phyloP scores from a whole-genome alignment of 2,329 filamentous ascomycete genomes.

The Trichoderma harzianum region DNA sequence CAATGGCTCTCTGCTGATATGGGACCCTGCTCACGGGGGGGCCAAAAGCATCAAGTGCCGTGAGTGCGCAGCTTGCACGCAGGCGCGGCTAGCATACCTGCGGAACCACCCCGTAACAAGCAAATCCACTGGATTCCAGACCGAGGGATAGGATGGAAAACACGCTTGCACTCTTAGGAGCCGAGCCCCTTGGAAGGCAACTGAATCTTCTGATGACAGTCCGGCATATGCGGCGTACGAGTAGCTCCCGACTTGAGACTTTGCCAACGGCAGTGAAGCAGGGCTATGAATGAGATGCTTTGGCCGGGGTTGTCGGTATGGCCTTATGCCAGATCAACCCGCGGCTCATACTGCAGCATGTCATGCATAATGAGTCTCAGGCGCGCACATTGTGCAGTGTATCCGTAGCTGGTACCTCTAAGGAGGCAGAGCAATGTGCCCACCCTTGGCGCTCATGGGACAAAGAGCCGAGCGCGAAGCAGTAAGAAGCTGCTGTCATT shows the following conservation, averaged over 20 bases:
- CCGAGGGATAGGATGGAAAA: neutral
- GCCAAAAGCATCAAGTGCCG: neutral
- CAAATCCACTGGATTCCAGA: neutral
- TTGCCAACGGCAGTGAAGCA: neutral
- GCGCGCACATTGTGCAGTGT: conserved; percentile 7
- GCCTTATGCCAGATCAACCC: conserved; percentile 19
- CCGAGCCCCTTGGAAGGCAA: neutral
- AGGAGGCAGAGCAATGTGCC: neutral
- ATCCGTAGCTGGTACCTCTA: neutral
- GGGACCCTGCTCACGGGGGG: neutral
- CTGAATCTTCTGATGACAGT: neutral
- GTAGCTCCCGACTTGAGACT: neutral
- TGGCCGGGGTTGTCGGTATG: neutral
- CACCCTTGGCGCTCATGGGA: neutral
- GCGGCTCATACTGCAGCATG: conserved; percentile 16
- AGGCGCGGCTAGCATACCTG: neutral
- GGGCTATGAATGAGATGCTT: neutral
- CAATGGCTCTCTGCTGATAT: neutral
- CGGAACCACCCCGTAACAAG: neutral
- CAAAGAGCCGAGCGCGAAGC: neutral
- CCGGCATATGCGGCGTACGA: neutral
- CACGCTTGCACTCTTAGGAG: neutral
- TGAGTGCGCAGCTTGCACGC: neutral
- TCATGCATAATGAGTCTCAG: conserved; percentile 18
- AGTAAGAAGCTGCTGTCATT: neutral